These are phyloP conservation scores for Moricandia moricandioides DNA, from an alignment of 345 rosid species.

Conservation along the genomic window DNA sequence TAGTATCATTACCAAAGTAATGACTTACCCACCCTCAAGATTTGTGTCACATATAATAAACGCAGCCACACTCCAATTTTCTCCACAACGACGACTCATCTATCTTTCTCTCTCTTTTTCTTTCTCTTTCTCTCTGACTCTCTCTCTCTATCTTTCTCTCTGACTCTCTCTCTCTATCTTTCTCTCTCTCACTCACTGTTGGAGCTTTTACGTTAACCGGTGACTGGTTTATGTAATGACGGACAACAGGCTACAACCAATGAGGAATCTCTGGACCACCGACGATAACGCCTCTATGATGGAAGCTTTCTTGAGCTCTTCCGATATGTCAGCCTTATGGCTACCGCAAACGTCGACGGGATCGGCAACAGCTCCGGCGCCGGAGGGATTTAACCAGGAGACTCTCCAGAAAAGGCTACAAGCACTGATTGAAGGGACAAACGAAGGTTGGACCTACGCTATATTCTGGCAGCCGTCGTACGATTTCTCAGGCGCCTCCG, in stretches of 20 bases:
- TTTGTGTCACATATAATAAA: too few relatives aligned
- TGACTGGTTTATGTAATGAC: too few relatives aligned
- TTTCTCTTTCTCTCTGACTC: too few relatives aligned
- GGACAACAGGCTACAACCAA: conserved; percentile 17
- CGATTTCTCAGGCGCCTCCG: conserved; percentile 56
- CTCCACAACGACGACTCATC: too few relatives aligned
- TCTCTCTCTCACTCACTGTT: too few relatives aligned
- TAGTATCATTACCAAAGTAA: too few relatives aligned
- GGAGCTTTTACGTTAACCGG: too few relatives aligned
- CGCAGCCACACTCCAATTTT: too few relatives aligned
- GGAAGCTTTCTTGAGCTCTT: conserved; percentile 87
- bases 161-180: too few relatives aligned
- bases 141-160: too few relatives aligned
- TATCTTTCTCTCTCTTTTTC: too few relatives aligned
- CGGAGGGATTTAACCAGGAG: conserved; percentile 58
- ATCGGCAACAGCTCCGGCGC: conserved; percentile 13
- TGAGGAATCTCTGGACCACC: conserved; percentile 77
- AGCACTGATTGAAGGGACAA: conserved; percentile 71
- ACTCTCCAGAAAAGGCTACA: conserved; percentile 87
- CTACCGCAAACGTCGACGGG: conserved; percentile 38
- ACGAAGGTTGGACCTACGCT: conserved; percentile 90
- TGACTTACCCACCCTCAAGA: too few relatives aligned
- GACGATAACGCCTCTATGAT: conserved; percentile 90
- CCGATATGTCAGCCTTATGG: conserved; percentile 76
- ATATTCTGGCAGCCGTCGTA: conserved; percentile 94